These are phyloP conservation scores for Mariannaea sp. DNA, from an alignment of 2,329 filamentous ascomycete genomes.

Conservation along the genomic window DNA sequence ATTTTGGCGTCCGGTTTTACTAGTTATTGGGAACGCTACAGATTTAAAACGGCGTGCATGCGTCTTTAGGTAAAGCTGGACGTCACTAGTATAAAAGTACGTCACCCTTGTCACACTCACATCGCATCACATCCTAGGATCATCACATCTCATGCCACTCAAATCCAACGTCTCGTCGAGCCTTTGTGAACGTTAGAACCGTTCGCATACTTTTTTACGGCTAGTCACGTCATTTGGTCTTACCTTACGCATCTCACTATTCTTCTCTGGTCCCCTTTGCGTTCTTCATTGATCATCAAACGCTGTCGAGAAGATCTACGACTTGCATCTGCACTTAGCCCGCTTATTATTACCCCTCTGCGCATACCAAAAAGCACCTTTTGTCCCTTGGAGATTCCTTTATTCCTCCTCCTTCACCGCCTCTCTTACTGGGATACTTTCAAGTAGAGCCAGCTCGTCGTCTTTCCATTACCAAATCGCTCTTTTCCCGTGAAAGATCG, in stretches of 20 bases:
- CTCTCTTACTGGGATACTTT: neutral
- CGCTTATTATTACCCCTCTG: constrained; percentile 13
- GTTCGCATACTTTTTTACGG: neutral
- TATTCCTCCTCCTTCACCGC: constrained; percentile 1
- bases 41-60: constrained; percentile 6
- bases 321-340: constrained; percentile 16
- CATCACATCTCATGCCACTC: constrained; percentile 11
- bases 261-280: constrained; percentile 30
- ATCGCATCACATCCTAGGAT: constrained; percentile 1
- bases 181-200: neutral
- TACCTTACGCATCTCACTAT: neutral
- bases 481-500: neutral
- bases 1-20: constrained; percentile 10
- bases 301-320: neutral
- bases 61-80: too few species aligned
- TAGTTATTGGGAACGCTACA: too few species aligned
- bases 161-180: constrained; percentile 8
- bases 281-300: constrained; percentile 28
- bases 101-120: constrained; percentile 3
- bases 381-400: neutral
- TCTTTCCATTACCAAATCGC: neutral
- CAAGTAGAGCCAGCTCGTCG: neutral
- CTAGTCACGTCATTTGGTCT: constrained; percentile 1
- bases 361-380: neutral
- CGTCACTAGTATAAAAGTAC: neutral